Conservation (phyloP, 1,139 yeast genomes). For the Nakaseomyces glabratus region DNA sequence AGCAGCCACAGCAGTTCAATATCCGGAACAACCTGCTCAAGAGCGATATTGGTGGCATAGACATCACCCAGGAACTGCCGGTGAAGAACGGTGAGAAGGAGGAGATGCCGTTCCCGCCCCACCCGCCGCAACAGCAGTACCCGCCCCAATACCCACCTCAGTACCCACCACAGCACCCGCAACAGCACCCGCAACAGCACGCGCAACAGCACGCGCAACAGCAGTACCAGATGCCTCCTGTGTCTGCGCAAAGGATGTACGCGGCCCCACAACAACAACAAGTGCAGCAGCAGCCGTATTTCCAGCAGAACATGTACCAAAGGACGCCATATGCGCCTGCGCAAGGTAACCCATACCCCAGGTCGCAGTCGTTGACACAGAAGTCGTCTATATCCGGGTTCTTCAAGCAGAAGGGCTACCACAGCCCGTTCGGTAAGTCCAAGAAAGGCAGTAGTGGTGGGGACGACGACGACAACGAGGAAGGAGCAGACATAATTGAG, state of each 20-base stretch:
- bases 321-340: constrained; percentile 7
- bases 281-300: constrained; percentile 13
- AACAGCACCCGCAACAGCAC: constrained; percentile 9
- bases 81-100: constrained; percentile 12
- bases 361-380: constrained; percentile 20
- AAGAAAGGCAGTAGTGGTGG: constrained; percentile 12
- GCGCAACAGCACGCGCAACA: constrained; percentile 10
- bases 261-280: constrained; percentile 9
- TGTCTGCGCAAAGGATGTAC: constrained; percentile 11
- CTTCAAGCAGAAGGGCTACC: constrained; percentile 18
- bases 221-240: constrained; percentile 11
- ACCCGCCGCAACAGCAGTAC: constrained; percentile 7
- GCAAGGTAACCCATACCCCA: constrained; percentile 10
- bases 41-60: constrained; percentile 36
- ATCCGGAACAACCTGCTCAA: constrained; percentile 32
- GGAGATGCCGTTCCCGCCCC: constrained; percentile 4
- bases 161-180: constrained; percentile 9
- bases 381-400: constrained; percentile 22
- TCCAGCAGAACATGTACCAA: constrained; percentile 10
- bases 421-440: constrained; percentile 12
- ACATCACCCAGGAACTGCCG: constrained; percentile 35
- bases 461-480: constrained; percentile 35
- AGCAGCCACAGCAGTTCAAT: constrained; percentile 14
- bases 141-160: constrained; percentile 9
- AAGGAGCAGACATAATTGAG: constrained; percentile 44